A percentile compares a stretch with the other conserved stretches of the same genome.
phyloP scores from a whole-genome alignment of 495 filamentous ascomycete species.

The Aspergillus taichungensis region DNA sequence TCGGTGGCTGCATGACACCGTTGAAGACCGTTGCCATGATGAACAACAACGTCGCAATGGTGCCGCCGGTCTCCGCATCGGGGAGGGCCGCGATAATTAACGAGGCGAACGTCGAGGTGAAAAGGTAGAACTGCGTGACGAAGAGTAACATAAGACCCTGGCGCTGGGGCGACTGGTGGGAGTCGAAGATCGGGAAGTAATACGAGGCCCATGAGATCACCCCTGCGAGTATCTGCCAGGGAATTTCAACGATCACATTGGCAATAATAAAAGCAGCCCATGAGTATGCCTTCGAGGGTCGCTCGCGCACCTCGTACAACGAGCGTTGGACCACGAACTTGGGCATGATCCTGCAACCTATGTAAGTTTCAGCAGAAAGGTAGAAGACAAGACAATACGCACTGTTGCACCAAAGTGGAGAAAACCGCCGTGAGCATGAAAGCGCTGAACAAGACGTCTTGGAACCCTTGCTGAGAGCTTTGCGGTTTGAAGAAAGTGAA shows the following conservation, averaged over 20 bases:
- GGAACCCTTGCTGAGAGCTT: conserved; percentile 65
- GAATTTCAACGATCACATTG: conserved; percentile 64
- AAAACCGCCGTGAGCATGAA: conserved; percentile 78
- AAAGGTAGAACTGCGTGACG: conserved; percentile 56
- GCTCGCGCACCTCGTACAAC: conserved; percentile 63
- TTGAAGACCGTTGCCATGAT: conserved; percentile 53
- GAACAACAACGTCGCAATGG: conserved; percentile 52
- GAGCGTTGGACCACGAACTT: conserved; percentile 57
- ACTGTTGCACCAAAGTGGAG: conserved; percentile 54
- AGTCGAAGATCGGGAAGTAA: conserved; percentile 47
- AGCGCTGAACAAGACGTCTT: conserved; percentile 76
- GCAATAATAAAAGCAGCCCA: conserved; percentile 64
- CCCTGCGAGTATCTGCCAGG: conserved; percentile 54
- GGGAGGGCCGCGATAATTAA: conserved; percentile 41
- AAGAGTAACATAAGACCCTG: conserved; percentile 45
- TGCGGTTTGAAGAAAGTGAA: conserved; percentile 77
- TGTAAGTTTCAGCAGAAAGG: not conserved
- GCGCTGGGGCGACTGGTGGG: conserved; percentile 27
- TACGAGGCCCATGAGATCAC: conserved; percentile 53
- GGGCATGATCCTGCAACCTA: conserved; percentile 58
- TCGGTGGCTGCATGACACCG: conserved; percentile 48
- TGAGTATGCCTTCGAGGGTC: conserved; percentile 59
- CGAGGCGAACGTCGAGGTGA: conserved; percentile 61
- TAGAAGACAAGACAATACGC: conserved; percentile 5
- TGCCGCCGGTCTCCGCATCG: conserved; percentile 46